A percentile compares a stretch with the other conserved stretches of the same genome.
These are phyloP conservation scores for Grigorovia humatica DNA, from an alignment of 805 yeast genomes.

Conservation along the genomic window DNA sequence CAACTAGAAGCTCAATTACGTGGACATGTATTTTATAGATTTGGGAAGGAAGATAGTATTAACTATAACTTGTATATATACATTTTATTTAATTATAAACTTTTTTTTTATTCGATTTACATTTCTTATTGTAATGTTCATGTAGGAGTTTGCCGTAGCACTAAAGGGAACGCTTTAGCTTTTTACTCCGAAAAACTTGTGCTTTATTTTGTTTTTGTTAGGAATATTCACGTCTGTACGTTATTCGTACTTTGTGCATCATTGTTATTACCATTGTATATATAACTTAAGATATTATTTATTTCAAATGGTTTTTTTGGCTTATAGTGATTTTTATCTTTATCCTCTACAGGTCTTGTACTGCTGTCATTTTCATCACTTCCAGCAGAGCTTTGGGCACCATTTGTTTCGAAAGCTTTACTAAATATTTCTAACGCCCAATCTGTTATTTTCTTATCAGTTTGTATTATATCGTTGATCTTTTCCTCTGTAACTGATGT, in stretches of 20 bases:
- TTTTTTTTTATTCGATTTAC: background rate
- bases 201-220: too few species aligned
- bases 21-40: background rate
- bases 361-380: background rate
- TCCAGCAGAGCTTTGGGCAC: conserved; percentile 40
- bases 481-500: conserved; percentile 18
- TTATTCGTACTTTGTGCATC: background rate
- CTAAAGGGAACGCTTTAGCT: too few species aligned
- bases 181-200: too few species aligned
- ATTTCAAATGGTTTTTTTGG: conserved; percentile 26
- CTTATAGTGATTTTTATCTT: conserved; percentile 40
- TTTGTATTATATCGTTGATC: conserved; percentile 19
- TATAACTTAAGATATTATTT: conserved; percentile 34
- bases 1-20: too few species aligned
- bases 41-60: background rate
- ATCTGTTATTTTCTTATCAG: conserved; percentile 57
- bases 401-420: conserved; percentile 43
- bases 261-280: conserved; percentile 33
- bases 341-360: conserved; percentile 36
- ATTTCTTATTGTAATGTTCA: too few species aligned
- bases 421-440: conserved; percentile 56
- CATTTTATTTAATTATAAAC: background rate
- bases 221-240: background rate
- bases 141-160: too few species aligned
- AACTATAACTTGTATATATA: conserved; percentile 1